phyloP scores from a whole-genome alignment of 192 early-diverging fungal species.

The Polychytrium aggregatum region DNA sequence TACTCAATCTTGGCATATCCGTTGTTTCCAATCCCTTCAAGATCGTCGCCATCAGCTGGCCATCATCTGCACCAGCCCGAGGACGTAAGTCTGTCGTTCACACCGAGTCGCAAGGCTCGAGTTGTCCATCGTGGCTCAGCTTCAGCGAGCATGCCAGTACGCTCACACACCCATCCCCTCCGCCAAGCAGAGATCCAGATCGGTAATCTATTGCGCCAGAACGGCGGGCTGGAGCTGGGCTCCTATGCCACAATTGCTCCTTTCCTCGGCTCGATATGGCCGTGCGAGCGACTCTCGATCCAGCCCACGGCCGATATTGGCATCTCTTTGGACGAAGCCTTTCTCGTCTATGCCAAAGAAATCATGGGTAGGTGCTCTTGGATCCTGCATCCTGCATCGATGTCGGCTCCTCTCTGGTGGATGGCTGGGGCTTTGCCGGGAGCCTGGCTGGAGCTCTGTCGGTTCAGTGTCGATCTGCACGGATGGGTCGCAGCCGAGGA shows the following conservation, averaged over 20 bases:
- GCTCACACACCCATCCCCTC: background rate
- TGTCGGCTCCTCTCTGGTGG: no score
- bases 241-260: constrained; percentile 17
- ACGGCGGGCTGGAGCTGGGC: constrained; percentile 34
- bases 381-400: no score
- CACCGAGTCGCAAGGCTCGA: background rate
- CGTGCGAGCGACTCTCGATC: constrained; percentile 30
- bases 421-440: no score
- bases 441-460: no score
- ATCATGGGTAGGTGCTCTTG: constrained; percentile 56
- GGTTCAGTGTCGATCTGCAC: no score
- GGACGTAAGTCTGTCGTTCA: background rate
- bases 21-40: background rate
- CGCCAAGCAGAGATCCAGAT: constrained; percentile 34
- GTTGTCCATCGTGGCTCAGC: constrained; percentile 1
- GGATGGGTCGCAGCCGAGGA: no score
- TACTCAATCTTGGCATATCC: no score
- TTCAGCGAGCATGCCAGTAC: constrained; percentile 50
- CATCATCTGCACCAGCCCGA: background rate
- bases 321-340: constrained; percentile 31
- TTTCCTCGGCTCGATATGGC: constrained; percentile 8
- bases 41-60: background rate
- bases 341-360: constrained; percentile 48
- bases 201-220: constrained; percentile 26
- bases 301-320: constrained; percentile 15